Evolutionary conservation across 2,329 filamentous ascomycete species (phyloP), one percentile per base, ranked within the genome.

Genomic region (Dactylellina cionopaga): DNA sequence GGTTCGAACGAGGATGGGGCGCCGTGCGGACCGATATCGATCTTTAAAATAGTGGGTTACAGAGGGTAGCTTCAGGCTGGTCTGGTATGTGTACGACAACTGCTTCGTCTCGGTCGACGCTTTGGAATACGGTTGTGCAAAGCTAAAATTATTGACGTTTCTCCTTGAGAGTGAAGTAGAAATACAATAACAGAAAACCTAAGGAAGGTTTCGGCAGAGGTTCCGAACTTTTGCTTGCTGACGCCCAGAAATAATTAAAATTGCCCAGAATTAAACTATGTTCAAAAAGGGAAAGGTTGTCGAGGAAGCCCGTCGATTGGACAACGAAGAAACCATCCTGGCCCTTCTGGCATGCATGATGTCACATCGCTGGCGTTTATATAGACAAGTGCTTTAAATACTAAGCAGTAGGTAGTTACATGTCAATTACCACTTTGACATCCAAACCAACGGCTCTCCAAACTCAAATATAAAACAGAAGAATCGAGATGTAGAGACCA

Each of bases 261-360:
- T n/a, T n/a, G n/a, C n/a, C n/a, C n/a, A n/a, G n/a, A 35, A 22
- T 13, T 11, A 29, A 29, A 44, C 17, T 24, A 22, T 47, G 43
- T n/a, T n/a, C n/a, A n/a, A n/a, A n/a, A n/a, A n/a, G n/a, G n/a
- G n/a, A n/a, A n/a, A 47, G 43, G 43, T 29, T 35, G 13, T 35
- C n/a, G n/a, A n/a, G n/a, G 44, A 22, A 27, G 35, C 17, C n/a
- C 33, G 10, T 43, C 29, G 11, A 65, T 65, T 65, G 60, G 60
- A 15, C 35, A 46, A 41, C 44, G 17, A 17, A 37, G 19, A 22
- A 7, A 51, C 44, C 44, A n/a, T n/a, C 33, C 60, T 46, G 13
- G 11, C 24, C 19, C 46, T 47, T 56, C 31, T 27, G 49, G 60
- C 39, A 65, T 52, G 47, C 49, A 29, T 46, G 60, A 55, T 37